Base-by-base conservation (phyloP, 2,329 filamentous ascomycete species). In the Aspergillus eucalypticola region DNA sequence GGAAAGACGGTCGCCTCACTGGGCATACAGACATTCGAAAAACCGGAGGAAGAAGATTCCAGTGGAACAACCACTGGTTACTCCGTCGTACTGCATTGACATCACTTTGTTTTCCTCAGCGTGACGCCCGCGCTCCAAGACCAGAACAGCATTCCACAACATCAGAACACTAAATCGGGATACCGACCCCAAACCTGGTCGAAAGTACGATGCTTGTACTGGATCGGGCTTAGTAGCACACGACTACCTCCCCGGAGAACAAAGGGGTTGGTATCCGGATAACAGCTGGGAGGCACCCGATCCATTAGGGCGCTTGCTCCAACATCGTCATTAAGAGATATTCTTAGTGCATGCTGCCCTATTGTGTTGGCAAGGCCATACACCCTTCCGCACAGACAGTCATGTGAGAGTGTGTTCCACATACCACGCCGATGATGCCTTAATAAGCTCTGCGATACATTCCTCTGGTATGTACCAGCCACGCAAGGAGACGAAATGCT, bases 91-190 rank as follows among this genome's bases (percentile, higher is more conserved):
- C 29, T 50, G 55, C 51, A 32, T 35, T 67, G 60, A 65, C 60
- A 67, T 67, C 65, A 65, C 57, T 56, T 55, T 62, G 48, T 53
- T 59, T 49, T 54, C 52, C 52, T 49, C 39, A 38, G 44, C 56
- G 59, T 63, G 58, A 60, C 63, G 60, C 53, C 58, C 62, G 63
- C 61, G 49, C 60, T 49, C 60, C 61, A 52, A 44, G 50, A 35
- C 32, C 21, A 54, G 58, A 57, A 59, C 55, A 54, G 51, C 61
- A 66, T 65, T 66, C 64, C 64, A 64, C 61, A 61, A 41, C 42
- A 48, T 35, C 21, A 41, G 50, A 29, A 17, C 23, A 53, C 38
- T 58, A 56, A 49, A 54, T 50, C 54, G 38, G 57, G 19, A 41
- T 55, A 44, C 42, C 23, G n/a, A 44, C 8, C 42, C 25, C 41